These are phyloP conservation scores for Cryptococcus wingfieldii DNA, from an alignment of 1,284 basidiomycete genomes.

Conservation along the genomic window DNA sequence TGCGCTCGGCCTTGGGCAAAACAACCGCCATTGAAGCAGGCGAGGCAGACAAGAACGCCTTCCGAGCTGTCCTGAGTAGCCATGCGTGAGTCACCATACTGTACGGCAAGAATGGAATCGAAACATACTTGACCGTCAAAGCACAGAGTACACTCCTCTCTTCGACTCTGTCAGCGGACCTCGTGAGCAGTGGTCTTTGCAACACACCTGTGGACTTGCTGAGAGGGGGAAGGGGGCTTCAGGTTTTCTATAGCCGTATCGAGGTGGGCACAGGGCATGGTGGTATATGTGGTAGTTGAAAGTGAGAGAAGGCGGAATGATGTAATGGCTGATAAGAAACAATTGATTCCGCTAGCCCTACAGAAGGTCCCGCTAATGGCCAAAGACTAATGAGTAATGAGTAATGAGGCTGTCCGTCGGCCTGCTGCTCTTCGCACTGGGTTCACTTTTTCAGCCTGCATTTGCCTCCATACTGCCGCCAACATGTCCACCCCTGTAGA, in stretches of 20 bases:
- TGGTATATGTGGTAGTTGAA: not conserved
- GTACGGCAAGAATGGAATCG: not conserved
- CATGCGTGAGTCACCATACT: constrained; percentile 1
- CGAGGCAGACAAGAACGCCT: constrained; percentile 85
- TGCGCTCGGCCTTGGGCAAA: constrained; percentile 59
- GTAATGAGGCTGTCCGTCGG: no score
- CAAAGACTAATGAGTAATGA: no score
- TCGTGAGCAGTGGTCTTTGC: not conserved
- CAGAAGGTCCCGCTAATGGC: no score
- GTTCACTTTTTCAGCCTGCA: no score
- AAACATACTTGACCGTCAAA: constrained; percentile 79
- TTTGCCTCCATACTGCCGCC: no score
- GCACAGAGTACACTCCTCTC: constrained; percentile 68
- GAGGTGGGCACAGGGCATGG: constrained; percentile 39
- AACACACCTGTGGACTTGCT: constrained; percentile 48
- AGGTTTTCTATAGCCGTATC: constrained; percentile 20
- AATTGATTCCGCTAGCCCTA: no score
- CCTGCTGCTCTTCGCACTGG: no score
- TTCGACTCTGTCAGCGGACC: constrained; percentile 13
- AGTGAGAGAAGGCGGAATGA: not conserved
- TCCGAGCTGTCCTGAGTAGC: constrained; percentile 60
- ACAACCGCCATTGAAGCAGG: constrained; percentile 92
- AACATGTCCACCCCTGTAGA: constrained; percentile 13
- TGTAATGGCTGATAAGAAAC: no score
- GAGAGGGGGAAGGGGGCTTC: constrained; percentile 31